Evolutionary conservation across 176 grass and related monocot species (phyloP).

Genomic region (Metroxylon sagu): DNA sequence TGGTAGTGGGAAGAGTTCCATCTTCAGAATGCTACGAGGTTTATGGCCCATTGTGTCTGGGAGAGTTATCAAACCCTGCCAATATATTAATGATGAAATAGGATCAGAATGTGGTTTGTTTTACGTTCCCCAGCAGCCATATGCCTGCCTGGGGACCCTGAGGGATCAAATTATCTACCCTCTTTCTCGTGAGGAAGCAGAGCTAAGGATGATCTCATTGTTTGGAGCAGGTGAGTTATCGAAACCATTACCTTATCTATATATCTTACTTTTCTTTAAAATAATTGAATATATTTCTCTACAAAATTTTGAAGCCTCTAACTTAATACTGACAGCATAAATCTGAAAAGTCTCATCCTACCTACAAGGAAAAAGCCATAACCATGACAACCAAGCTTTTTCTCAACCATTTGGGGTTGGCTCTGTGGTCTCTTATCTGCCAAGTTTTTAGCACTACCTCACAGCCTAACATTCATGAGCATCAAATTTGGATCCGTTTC

Average conservation of each 20-base stretch:
- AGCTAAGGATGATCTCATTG: conserved; percentile 41
- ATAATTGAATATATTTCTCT: too few relatives aligned
- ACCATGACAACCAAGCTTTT: too few relatives aligned
- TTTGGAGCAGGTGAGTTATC: conserved; percentile 32
- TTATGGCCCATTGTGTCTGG: conserved; percentile 87
- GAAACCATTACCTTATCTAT: background rate
- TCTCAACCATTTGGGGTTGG: too few relatives aligned
- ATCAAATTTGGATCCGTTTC: too few relatives aligned
- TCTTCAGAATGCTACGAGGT: conserved; percentile 81
- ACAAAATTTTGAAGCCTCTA: too few relatives aligned
- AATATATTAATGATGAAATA: background rate
- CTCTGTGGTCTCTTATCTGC: too few relatives aligned
- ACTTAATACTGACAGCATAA: too few relatives aligned
- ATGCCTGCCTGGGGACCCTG: conserved; percentile 87
- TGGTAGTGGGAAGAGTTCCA: conserved; percentile 97
- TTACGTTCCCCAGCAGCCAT: conserved; percentile 89
- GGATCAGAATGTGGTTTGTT: conserved; percentile 33
- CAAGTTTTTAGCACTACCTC: too few relatives aligned
- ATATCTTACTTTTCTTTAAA: too few relatives aligned
- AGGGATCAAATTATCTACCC: conserved; percentile 96
- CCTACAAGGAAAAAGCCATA: too few relatives aligned
- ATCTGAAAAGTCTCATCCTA: too few relatives aligned
- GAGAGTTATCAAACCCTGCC: conserved; percentile 58
- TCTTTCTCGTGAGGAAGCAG: conserved; percentile 75
- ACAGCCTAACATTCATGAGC: too few relatives aligned